phyloP scores from a whole-genome alignment of 2,329 filamentous ascomycete species.

The Cladosporium sp. region DNA sequence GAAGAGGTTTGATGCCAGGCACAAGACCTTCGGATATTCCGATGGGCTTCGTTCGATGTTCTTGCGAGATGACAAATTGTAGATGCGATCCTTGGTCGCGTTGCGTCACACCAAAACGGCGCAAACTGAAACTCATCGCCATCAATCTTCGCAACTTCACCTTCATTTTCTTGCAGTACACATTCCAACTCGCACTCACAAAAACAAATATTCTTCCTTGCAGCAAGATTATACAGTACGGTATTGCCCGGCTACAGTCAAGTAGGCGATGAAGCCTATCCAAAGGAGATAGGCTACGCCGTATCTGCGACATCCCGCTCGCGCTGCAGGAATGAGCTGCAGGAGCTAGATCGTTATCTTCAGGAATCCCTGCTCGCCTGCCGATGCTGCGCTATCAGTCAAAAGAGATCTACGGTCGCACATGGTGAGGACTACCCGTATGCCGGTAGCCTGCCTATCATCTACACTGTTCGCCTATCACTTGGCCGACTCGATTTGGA shows the following conservation, averaged over 20 bases:
- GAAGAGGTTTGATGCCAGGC: neutral
- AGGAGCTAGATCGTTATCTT: neutral
- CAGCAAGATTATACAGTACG: neutral
- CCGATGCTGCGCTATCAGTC: slow-evolving; percentile 6
- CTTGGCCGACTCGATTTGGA: slow-evolving; percentile 3
- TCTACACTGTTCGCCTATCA: neutral
- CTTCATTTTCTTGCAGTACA: neutral
- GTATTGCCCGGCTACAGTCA: neutral
- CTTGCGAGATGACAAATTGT: neutral
- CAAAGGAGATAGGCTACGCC: neutral
- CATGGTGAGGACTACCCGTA: neutral
- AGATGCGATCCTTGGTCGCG: neutral
- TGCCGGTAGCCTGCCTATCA: slow-evolving; percentile 2
- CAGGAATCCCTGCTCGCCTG: neutral
- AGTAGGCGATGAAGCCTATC: neutral
- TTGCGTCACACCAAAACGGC: neutral
- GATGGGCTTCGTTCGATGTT: neutral
- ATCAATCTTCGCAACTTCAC: neutral
- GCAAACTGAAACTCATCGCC: neutral
- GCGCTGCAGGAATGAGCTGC: neutral
- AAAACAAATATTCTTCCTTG: neutral
- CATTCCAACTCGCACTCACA: too few species aligned
- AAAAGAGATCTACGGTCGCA: neutral
- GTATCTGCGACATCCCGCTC: neutral
- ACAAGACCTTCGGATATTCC: neutral